Evolutionary conservation across 257 asterid species (phyloP).

Genomic region (Linderniella brevidens): DNA sequence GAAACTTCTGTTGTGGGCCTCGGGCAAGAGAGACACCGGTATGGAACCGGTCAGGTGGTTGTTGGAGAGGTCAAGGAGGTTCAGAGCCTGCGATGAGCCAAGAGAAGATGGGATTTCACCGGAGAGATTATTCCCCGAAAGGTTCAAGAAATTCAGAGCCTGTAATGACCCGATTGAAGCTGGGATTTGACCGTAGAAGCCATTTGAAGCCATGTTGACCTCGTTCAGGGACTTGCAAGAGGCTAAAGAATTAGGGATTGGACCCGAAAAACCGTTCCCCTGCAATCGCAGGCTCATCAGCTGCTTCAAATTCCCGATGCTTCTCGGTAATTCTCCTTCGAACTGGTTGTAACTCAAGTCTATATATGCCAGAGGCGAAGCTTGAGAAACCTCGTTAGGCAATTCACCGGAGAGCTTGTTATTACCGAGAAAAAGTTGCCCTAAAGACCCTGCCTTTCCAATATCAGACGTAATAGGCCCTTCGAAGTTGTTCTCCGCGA

Average conservation of each 20-base stretch:
- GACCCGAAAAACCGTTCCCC: slow-evolving; percentile 42
- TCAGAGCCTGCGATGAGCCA: slow-evolving; percentile 35
- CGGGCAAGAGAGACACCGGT: slow-evolving; percentile 40
- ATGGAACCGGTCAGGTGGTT: slow-evolving; percentile 46
- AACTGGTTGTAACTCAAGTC: slow-evolving; percentile 48
- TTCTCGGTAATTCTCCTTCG: slow-evolving; percentile 40
- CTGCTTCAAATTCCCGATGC: slow-evolving; percentile 39
- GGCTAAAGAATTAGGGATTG: slow-evolving; percentile 55
- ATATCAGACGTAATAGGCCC: slow-evolving; percentile 51
- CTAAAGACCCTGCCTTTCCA: slow-evolving; percentile 37
- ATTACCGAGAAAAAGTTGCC: slow-evolving; percentile 5
- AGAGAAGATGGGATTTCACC: slow-evolving; percentile 64
- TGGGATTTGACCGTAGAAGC: slow-evolving; percentile 47
- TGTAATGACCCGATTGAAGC: slow-evolving; percentile 36
- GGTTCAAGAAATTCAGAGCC: slow-evolving; percentile 46
- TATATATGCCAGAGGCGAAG: slow-evolving; percentile 26
- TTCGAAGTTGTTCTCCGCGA: slow-evolving; percentile 31
- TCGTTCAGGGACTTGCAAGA: slow-evolving; percentile 39
- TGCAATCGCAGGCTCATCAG: slow-evolving; percentile 33
- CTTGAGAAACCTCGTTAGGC: slow-evolving; percentile 35
- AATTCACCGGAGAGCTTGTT: slow-evolving; percentile 14
- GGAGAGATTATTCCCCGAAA: slow-evolving; percentile 53
- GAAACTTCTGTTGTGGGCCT: slow-evolving; percentile 57
- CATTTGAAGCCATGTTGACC: slow-evolving; percentile 49
- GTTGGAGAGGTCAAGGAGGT: slow-evolving; percentile 56